Evolutionary conservation across 768 basidiomycete species (phyloP).

Genomic region (Terana coerulea): DNA sequence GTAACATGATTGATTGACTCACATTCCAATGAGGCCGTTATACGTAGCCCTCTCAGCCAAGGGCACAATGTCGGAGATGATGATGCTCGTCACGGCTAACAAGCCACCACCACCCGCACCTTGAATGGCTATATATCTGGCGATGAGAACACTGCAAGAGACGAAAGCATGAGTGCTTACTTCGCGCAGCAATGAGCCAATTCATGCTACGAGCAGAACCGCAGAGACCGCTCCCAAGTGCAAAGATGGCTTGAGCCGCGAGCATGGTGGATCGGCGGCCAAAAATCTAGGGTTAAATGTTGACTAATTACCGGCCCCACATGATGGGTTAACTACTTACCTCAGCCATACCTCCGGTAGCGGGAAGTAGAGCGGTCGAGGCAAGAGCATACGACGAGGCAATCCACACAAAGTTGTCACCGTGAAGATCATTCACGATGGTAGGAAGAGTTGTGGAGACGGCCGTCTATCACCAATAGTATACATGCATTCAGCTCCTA

Average conservation of each 20-base stretch:
- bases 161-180: slow-evolving; percentile 1
- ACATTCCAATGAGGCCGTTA: slow-evolving; percentile 28
- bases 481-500: no score
- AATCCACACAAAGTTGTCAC: slow-evolving; percentile 10
- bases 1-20: no score
- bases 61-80: slow-evolving; percentile 33
- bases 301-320: no score
- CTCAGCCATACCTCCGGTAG: slow-evolving; percentile 7
- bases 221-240: slow-evolving; percentile 10
- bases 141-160: background rate
- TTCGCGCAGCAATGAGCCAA: slow-evolving; percentile 12
- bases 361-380: slow-evolving; percentile 6
- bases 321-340: background rate
- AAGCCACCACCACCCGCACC: slow-evolving; percentile 26
- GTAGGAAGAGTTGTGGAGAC: slow-evolving; percentile 11
- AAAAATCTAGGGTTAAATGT: background rate
- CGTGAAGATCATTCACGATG: slow-evolving; percentile 7
- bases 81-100: slow-evolving; percentile 24
- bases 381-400: slow-evolving; percentile 11
- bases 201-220: slow-evolving; percentile 13
- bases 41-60: slow-evolving; percentile 31
- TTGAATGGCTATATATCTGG: slow-evolving; percentile 19
- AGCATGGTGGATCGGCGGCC: slow-evolving; percentile 9
- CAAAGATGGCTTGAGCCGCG: background rate
- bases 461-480: no score